These are phyloP conservation scores for Nannizziopsis arthrosporioides DNA, from an alignment of 2,329 filamentous ascomycete species.

Conservation along the genomic window DNA sequence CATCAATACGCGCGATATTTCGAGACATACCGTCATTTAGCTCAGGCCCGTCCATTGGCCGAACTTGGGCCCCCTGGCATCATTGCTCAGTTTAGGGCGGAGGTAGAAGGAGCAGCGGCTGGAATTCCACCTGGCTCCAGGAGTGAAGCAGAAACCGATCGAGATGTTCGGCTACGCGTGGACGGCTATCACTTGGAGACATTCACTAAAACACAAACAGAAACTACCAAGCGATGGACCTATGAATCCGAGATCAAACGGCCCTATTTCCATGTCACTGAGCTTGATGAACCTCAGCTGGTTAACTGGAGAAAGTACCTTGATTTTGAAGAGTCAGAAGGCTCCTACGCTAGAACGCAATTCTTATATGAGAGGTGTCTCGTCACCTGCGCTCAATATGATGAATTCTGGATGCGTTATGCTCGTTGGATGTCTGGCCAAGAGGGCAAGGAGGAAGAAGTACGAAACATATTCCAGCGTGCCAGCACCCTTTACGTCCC, in stretches of 20 bases:
- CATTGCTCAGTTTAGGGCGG: conserved; percentile 56
- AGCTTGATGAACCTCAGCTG: conserved; percentile 74
- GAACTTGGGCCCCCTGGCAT: conserved; percentile 61
- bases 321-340: conserved; percentile 84
- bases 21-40: conserved; percentile 71
- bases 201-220: conserved; percentile 69
- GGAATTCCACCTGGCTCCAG: conserved; percentile 38
- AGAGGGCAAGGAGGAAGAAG: conserved; percentile 70
- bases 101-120: conserved; percentile 49
- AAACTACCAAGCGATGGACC: conserved; percentile 87
- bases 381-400: conserved; percentile 85
- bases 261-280: conserved; percentile 91
- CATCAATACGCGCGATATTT: conserved; percentile 94
- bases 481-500: conserved; percentile 78
- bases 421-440: conserved; percentile 84
- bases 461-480: conserved; percentile 81
- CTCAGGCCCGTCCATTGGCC: conserved; percentile 57
- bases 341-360: conserved; percentile 59
- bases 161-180: conserved; percentile 67
- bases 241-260: conserved; percentile 92
- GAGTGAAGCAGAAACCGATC: conserved; percentile 67
- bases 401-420: conserved; percentile 98
- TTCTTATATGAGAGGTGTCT: conserved; percentile 91
- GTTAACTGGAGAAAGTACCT: conserved; percentile 92
- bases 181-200: conserved; percentile 70